Evolutionary conservation across 495 filamentous ascomycete species (phyloP).

Genomic region (Hypoxylon fuscum): DNA sequence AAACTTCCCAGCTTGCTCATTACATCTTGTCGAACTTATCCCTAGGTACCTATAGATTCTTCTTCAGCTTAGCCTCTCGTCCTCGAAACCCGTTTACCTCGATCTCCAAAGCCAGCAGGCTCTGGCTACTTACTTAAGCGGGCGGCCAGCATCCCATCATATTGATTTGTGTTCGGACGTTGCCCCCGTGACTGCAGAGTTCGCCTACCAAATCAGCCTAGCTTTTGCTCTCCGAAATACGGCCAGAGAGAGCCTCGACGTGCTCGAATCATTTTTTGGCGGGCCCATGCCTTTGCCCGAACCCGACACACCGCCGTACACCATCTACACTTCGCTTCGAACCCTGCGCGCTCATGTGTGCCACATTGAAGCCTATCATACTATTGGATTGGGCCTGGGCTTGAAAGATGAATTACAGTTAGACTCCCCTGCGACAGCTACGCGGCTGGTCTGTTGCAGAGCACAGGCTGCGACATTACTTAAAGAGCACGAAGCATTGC

Average conservation of each 20-base stretch:
- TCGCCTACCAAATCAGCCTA: background rate
- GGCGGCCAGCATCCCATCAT: background rate
- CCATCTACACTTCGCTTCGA: background rate
- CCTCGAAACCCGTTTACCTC: background rate
- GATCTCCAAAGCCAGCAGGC: conserved; percentile 1
- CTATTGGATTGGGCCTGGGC: no score
- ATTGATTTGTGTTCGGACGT: background rate
- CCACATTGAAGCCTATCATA: no score
- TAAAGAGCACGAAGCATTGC: no score
- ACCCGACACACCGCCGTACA: background rate
- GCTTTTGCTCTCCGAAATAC: background rate
- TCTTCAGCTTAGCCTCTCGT: background rate
- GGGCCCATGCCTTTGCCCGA: conserved; percentile 2
- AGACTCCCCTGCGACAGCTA: no score
- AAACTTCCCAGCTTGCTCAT: background rate
- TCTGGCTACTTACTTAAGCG: background rate
- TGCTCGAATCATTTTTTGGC: conserved; percentile 5
- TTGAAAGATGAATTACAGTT: no score
- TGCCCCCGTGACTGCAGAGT: conserved; percentile 3
- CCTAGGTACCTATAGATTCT: background rate
- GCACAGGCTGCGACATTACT: no score
- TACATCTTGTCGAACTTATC: background rate
- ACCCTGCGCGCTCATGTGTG: no score
- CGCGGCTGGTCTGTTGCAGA: no score
- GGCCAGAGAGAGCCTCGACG: background rate